phyloP scores from a whole-genome alignment of 345 rosid species.

The Salix caprea region DNA sequence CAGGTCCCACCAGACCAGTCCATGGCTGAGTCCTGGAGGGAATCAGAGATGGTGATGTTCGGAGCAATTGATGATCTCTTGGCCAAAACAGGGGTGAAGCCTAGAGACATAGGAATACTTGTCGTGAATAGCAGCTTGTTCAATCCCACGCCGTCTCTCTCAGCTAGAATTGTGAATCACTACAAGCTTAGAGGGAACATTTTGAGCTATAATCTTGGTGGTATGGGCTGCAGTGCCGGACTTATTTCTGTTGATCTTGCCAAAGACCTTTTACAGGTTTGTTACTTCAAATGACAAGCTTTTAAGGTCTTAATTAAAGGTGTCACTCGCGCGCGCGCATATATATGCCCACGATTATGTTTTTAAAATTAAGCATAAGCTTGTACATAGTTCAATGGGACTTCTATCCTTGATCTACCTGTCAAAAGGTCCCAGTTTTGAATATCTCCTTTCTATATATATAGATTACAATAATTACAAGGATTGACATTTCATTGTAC shows the following conservation, averaged over 20 bases:
- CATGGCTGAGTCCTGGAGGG: background rate
- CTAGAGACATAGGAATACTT: slow-evolving; percentile 15
- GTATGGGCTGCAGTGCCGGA: slow-evolving; percentile 33
- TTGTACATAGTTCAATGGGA: too few relatives aligned
- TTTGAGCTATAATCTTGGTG: slow-evolving; percentile 24
- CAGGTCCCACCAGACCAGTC: background rate
- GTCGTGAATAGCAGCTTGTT: slow-evolving; percentile 23
- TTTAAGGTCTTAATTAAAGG: too few relatives aligned
- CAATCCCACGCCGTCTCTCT: slow-evolving; percentile 24
- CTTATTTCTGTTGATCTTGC: slow-evolving; percentile 16
- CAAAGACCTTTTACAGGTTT: slow-evolving; percentile 11
- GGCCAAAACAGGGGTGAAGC: slow-evolving; percentile 5
- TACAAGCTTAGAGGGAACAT: slow-evolving; percentile 21
- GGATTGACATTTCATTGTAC: background rate
- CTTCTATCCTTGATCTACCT: too few relatives aligned
- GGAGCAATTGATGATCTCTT: slow-evolving; percentile 23
- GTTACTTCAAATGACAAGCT: background rate
- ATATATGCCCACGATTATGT: too few relatives aligned
- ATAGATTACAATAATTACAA: background rate
- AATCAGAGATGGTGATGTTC: slow-evolving; percentile 14
- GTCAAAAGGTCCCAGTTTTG: too few relatives aligned
- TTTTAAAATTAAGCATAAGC: too few relatives aligned
- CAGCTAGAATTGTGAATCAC: slow-evolving; percentile 14
- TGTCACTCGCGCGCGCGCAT: too few relatives aligned
- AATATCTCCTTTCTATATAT: too few relatives aligned